phyloP scores from a whole-genome alignment of 2,329 filamentous ascomycete species.

The Colletotrichum chlorophyti region DNA sequence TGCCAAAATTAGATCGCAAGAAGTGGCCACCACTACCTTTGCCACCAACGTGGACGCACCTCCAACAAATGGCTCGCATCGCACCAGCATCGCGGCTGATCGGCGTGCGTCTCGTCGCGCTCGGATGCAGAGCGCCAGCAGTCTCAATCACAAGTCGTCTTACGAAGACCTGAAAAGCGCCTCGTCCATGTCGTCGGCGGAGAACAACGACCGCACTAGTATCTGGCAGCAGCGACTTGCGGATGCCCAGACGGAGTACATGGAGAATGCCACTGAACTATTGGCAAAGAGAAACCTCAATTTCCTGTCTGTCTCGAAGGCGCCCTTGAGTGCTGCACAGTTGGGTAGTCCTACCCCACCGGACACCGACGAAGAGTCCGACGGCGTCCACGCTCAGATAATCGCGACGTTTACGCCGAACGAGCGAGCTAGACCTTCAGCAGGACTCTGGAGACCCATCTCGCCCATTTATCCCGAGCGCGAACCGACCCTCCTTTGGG shows the following conservation, averaged over 20 bases:
- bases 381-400: slow-evolving; percentile 40
- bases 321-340: slow-evolving; percentile 32
- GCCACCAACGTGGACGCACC: slow-evolving; percentile 23
- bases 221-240: slow-evolving; percentile 53
- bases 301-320: slow-evolving; percentile 41
- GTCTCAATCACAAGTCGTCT: slow-evolving; percentile 32
- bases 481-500: slow-evolving; percentile 12
- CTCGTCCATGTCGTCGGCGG: slow-evolving; percentile 40
- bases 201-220: slow-evolving; percentile 39
- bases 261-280: slow-evolving; percentile 47
- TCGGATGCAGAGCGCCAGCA: slow-evolving; percentile 40
- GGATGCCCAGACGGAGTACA: slow-evolving; percentile 53
- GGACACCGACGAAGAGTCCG: slow-evolving; percentile 55
- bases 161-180: slow-evolving; percentile 37
- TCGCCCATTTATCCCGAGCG: slow-evolving; percentile 20
- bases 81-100: slow-evolving; percentile 42
- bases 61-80: slow-evolving; percentile 28
- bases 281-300: slow-evolving; percentile 46
- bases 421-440: slow-evolving; percentile 18
- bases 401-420: slow-evolving; percentile 26
- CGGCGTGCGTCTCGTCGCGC: slow-evolving; percentile 46
- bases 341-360: slow-evolving; percentile 61
- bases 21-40: no score
- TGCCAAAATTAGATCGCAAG: not conserved
- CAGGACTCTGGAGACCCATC: slow-evolving; percentile 16